phyloP scores from a whole-genome alignment of 305 asterid species.

The Fraxinus platypoda region DNA sequence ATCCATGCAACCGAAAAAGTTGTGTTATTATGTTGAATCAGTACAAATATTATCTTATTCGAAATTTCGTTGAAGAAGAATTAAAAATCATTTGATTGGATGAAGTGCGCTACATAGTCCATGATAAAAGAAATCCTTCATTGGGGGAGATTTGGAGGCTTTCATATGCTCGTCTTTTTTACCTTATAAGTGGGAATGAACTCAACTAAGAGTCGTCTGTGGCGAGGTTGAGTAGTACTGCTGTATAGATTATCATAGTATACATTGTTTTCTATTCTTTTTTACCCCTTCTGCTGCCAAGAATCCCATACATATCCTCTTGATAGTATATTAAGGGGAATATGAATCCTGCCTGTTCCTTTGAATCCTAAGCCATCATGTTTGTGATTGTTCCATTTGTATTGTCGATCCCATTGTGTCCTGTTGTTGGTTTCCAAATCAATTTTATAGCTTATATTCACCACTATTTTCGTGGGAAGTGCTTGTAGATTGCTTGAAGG shows the following conservation, averaged over 20 bases:
- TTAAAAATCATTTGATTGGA: not conserved
- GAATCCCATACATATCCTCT: not conserved
- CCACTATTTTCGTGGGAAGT: not conserved
- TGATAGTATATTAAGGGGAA: not conserved
- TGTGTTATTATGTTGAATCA: not conserved
- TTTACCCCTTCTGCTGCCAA: conserved; percentile 3
- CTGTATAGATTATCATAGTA: not conserved
- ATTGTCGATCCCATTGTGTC: not conserved
- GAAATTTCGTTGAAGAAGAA: not conserved
- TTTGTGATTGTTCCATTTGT: not conserved
- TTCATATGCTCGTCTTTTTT: not conserved
- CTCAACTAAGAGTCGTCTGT: conserved; percentile 4
- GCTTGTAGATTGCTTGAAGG: not conserved
- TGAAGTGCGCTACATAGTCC: not conserved
- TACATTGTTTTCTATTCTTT: not conserved
- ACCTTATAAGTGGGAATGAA: conserved; percentile 1
- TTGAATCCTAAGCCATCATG: not conserved
- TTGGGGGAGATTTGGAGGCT: conserved; percentile 8
- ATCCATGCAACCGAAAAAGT: not conserved
- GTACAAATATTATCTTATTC: not conserved
- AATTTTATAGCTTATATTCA: not conserved
- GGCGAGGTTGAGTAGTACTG: conserved; percentile 5
- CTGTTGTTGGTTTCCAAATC: not conserved
- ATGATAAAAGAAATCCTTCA: not conserved
- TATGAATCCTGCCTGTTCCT: not conserved